A percentile compares a stretch with the other conserved stretches of the same genome.
These are phyloP conservation scores for Wickerhamomyces mucosus DNA, from an alignment of 805 yeast genomes.

Conservation along the genomic window DNA sequence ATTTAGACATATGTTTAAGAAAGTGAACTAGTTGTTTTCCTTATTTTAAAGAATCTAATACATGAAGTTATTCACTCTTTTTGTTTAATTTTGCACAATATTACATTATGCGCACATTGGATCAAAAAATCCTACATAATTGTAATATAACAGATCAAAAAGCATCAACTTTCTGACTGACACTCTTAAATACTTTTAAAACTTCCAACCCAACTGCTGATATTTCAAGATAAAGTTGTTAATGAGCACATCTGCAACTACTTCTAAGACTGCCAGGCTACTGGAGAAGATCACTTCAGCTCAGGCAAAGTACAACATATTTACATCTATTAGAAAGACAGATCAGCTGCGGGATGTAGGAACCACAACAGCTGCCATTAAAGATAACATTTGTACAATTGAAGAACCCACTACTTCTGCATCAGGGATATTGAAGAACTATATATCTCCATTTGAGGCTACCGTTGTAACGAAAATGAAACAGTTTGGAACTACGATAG, in stretches of 20 bases:
- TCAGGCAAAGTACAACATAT: constrained; percentile 28
- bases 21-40: too few species aligned
- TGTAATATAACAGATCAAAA: too few species aligned
- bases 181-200: too few species aligned
- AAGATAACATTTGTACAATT: constrained; percentile 72
- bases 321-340: constrained; percentile 28
- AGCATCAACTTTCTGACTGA: too few species aligned
- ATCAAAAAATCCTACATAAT: not conserved
- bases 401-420: constrained; percentile 71
- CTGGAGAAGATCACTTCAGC: too few species aligned
- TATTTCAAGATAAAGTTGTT: too few species aligned
- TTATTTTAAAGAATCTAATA: too few species aligned
- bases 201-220: too few species aligned
- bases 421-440: constrained; percentile 51
- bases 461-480: constrained; percentile 54
- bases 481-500: constrained; percentile 38
- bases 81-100: not conserved
- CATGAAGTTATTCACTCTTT: too few species aligned
- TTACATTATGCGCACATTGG: not conserved
- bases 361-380: constrained; percentile 36
- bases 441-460: constrained; percentile 72
- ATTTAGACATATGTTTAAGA: constrained; percentile 9
- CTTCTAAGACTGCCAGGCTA: too few species aligned
- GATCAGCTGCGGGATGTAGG: not conserved
- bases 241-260: too few species aligned